A percentile compares a stretch with the other conserved stretches of the same genome.
These are phyloP conservation scores for Phylloporus arenicola DNA, from an alignment of 768 basidiomycete genomes.

Conservation along the genomic window DNA sequence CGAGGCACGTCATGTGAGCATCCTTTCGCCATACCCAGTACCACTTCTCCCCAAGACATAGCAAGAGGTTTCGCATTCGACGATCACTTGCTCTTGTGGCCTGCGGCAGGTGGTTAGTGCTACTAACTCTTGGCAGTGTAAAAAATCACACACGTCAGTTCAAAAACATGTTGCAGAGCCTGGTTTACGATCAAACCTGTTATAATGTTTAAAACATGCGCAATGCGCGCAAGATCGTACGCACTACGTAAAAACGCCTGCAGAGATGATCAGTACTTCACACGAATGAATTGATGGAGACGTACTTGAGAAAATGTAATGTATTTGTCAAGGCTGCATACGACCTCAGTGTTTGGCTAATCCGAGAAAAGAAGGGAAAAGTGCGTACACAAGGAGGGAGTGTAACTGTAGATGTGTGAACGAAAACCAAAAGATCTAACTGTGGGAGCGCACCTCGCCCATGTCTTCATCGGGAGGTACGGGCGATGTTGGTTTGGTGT, in stretches of 20 bases:
- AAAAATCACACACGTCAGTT: slow-evolving; percentile 14
- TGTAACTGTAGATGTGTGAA: slow-evolving; percentile 39
- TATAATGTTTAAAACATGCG: neutral
- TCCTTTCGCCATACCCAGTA: slow-evolving; percentile 47
- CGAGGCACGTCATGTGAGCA: neutral
- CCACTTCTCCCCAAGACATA: slow-evolving; percentile 69
- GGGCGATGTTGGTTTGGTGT: slow-evolving; percentile 20
- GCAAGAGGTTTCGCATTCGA: slow-evolving; percentile 57
- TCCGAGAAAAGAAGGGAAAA: neutral
- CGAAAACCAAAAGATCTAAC: neutral
- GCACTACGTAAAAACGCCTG: slow-evolving; percentile 22
- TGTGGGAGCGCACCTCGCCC: slow-evolving; percentile 37
- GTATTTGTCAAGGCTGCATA: slow-evolving; percentile 30
- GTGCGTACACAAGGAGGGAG: slow-evolving; percentile 51
- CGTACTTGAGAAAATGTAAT: slow-evolving; percentile 26
- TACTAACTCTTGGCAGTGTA: slow-evolving; percentile 10
- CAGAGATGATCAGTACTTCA: slow-evolving; percentile 23
- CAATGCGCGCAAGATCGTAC: neutral
- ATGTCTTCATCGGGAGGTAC: slow-evolving; percentile 40
- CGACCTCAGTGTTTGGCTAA: slow-evolving; percentile 39
- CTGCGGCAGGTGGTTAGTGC: slow-evolving; percentile 18
- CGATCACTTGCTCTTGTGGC: slow-evolving; percentile 48
- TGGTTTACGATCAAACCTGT: slow-evolving; percentile 23
- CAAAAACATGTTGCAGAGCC: slow-evolving; percentile 25
- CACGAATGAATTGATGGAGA: slow-evolving; percentile 25